Conservation (phyloP, 2,329 filamentous ascomycete genomes). For the Trichocomaceae sp. region DNA sequence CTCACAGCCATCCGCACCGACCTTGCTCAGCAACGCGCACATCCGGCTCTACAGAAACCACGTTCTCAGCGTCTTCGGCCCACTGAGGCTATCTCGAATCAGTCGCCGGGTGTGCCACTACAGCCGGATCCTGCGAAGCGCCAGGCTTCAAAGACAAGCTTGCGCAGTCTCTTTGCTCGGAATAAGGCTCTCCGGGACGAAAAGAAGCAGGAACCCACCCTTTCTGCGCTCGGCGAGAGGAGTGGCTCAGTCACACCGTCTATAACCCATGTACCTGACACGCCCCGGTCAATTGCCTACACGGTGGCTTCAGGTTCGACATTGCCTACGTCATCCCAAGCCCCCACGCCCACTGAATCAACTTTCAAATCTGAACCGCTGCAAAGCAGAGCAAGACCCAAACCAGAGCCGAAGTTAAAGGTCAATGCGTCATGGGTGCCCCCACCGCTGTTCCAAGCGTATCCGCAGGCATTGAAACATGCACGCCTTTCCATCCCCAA, state of each 20-base stretch:
- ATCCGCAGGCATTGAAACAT: conserved; percentile 74
- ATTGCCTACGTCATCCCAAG: conserved; percentile 15
- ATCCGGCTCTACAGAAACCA: conserved; percentile 15
- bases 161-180: conserved; percentile 32
- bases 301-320: conserved; percentile 23
- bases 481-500: conserved; percentile 62
- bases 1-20: conserved; percentile 34
- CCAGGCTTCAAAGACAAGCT: conserved; percentile 32
- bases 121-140: conserved; percentile 26
- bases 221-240: conserved; percentile 29
- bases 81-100: conserved; percentile 21
- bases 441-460: conserved; percentile 79
- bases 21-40: conserved; percentile 27
- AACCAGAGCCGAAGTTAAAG: conserved; percentile 19
- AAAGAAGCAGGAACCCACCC: conserved; percentile 21
- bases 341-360: conserved; percentile 6
- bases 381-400: conserved; percentile 16
- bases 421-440: conserved; percentile 50
- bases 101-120: conserved; percentile 28
- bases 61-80: conserved; percentile 29
- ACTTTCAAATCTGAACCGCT: conserved; percentile 6
- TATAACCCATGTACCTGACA: conserved; percentile 14
- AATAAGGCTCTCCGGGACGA: conserved; percentile 28
- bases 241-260: conserved; percentile 17
- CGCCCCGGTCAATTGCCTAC: conserved; percentile 21